phyloP scores from a whole-genome alignment of 148 eudicot genomes.

The Camellia lanceoleosa region DNA sequence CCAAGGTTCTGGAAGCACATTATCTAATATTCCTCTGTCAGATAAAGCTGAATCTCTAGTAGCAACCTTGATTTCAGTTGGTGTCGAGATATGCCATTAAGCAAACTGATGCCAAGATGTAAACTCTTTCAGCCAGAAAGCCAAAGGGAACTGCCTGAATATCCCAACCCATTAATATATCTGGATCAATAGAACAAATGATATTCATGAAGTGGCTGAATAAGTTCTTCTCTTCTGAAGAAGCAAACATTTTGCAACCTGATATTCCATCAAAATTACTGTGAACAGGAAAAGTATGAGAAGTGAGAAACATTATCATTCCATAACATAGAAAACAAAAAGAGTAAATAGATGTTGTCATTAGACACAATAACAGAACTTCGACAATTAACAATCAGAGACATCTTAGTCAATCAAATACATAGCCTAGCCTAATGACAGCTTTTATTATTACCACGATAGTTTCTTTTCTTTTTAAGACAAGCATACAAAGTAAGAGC shows the following conservation, averaged over 20 bases:
- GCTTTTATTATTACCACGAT: not conserved
- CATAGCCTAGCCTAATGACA: not conserved
- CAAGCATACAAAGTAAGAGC: not conserved
- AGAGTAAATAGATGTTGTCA: not conserved
- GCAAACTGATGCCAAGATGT: conserved; percentile 62
- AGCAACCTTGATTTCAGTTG: conserved; percentile 42
- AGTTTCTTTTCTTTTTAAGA: not conserved
- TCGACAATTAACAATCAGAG: not conserved
- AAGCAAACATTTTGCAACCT: conserved; percentile 45
- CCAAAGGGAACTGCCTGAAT: conserved; percentile 89
- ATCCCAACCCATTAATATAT: conserved; percentile 93
- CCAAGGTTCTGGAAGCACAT: conserved; percentile 40
- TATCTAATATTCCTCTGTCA: conserved; percentile 36
- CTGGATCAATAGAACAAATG: conserved; percentile 58
- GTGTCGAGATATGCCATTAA: conserved; percentile 78
- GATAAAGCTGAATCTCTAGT: conserved; percentile 33
- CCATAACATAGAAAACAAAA: not conserved
- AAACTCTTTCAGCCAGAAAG: conserved; percentile 90
- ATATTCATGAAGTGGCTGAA: conserved; percentile 53
- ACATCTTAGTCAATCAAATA: not conserved
- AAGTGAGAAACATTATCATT: conserved; percentile 1
- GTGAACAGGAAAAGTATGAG: conserved; percentile 16
- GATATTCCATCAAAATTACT: conserved; percentile 64
- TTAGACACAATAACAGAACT: not conserved
- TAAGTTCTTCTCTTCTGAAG: conserved; percentile 59